Percentiles rank a stretch among this genome's conserved stretches.
Conservation (phyloP, 495 filamentous ascomycete genomes). For the Collariella sp. region DNA sequence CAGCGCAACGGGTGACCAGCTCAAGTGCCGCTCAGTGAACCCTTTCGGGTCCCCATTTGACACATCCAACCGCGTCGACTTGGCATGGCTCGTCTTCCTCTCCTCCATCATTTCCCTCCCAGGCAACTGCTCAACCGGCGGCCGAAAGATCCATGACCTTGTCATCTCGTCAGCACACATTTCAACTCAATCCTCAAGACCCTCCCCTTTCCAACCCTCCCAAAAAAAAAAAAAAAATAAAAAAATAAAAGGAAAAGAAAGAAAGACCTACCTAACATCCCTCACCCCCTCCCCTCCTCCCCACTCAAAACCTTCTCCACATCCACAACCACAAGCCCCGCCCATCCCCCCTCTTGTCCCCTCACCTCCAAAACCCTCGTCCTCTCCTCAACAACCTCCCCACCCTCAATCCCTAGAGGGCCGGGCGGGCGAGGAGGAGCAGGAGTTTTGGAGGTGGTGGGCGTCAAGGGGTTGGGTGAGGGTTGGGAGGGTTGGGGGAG, state of each 20-base stretch:
- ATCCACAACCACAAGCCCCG: slow-evolving; percentile 57
- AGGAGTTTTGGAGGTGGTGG: slow-evolving; percentile 50
- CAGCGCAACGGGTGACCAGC: slow-evolving; percentile 48
- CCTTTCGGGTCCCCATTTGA: not conserved
- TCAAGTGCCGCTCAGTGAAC: slow-evolving; percentile 27
- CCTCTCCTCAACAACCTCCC: slow-evolving; percentile 51
- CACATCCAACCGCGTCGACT: slow-evolving; percentile 15
- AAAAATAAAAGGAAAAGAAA: too few relatives aligned
- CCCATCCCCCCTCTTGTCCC: slow-evolving; percentile 46
- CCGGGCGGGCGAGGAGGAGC: slow-evolving; percentile 43
- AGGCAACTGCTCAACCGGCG: slow-evolving; percentile 5
- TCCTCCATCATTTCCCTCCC: too few relatives aligned
- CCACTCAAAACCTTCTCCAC: slow-evolving; percentile 53
- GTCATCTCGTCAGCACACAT: not conserved
- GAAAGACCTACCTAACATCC: slow-evolving; percentile 41
- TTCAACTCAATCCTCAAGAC: not conserved
- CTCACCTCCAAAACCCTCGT: slow-evolving; percentile 45
- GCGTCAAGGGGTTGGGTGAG: slow-evolving; percentile 45
- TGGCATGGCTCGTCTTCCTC: not conserved
- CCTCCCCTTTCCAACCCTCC: not conserved
- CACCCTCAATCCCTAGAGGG: slow-evolving; percentile 26
- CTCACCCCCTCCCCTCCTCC: slow-evolving; percentile 42
- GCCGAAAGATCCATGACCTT: slow-evolving; percentile 54
- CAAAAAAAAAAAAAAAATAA: not conserved
- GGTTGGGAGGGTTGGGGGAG: slow-evolving; percentile 13